These are phyloP conservation scores for Cucumis hystrix DNA, from an alignment of 306 rosid genomes.

Conservation along the genomic window DNA sequence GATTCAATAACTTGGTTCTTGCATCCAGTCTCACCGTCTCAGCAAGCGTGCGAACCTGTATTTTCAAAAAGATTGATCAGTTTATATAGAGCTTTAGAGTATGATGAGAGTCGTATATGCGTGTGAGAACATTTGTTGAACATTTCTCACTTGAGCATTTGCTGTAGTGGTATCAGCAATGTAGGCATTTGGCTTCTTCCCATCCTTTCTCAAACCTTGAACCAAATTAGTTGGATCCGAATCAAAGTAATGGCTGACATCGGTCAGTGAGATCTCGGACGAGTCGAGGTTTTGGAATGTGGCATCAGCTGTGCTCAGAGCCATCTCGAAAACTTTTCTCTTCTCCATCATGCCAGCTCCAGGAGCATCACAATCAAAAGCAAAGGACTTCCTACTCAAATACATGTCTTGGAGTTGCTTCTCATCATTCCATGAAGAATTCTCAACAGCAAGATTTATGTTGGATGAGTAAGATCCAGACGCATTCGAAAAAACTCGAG, in stretches of 20 bases:
- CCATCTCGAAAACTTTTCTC: slow-evolving; percentile 93
- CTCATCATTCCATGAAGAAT: slow-evolving; percentile 97
- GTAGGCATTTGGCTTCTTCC: slow-evolving; percentile 94
- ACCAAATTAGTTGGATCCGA: slow-evolving; percentile 96
- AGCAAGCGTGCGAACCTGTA: slow-evolving; percentile 84
- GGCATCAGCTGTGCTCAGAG: slow-evolving; percentile 94
- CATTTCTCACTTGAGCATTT: slow-evolving; percentile 66
- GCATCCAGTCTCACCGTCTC: slow-evolving; percentile 99
- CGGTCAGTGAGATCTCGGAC: slow-evolving; percentile 94
- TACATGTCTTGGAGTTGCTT: slow-evolving; percentile 99
- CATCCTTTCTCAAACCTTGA: slow-evolving; percentile 87
- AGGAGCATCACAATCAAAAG: slow-evolving; percentile 85
- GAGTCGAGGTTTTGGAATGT: slow-evolving; percentile 99
- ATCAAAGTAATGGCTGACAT: slow-evolving; percentile 96
- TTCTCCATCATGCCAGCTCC: slow-evolving; percentile 93
- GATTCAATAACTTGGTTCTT: slow-evolving; percentile 83
- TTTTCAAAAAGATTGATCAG: slow-evolving; percentile 5
- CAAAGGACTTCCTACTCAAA: slow-evolving; percentile 86
- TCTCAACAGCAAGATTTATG: slow-evolving; percentile 91
- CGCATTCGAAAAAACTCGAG: slow-evolving; percentile 87
- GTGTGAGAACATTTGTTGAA: not conserved
- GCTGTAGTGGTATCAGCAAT: slow-evolving; percentile 99
- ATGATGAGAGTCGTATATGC: not conserved
- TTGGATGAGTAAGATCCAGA: slow-evolving; percentile 98
- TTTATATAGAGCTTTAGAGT: not conserved